phyloP scores from a whole-genome alignment of 805 yeast genomes.

The Cyberlindnera amylophila region DNA sequence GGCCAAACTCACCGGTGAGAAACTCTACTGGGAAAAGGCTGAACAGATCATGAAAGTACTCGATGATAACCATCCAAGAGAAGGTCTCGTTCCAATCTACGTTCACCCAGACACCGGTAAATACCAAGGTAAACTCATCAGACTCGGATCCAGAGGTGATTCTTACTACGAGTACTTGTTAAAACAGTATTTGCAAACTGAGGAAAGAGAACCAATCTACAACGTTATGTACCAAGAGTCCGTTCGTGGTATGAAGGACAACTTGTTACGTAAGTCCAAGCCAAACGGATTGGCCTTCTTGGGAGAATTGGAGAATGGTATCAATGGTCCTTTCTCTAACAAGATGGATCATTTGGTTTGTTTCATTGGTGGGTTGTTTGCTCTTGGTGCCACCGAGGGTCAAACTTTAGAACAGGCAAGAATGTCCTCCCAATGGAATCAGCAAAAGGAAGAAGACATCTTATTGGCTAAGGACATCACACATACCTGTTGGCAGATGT shows the following conservation, averaged over 20 bases:
- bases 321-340: slow-evolving; percentile 53
- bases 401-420: slow-evolving; percentile 51
- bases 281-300: slow-evolving; percentile 65
- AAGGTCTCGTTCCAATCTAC: slow-evolving; percentile 81
- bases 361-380: slow-evolving; percentile 84
- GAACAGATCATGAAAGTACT: slow-evolving; percentile 71
- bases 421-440: slow-evolving; percentile 52
- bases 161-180: slow-evolving; percentile 87
- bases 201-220: slow-evolving; percentile 55
- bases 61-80: slow-evolving; percentile 59
- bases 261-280: slow-evolving; percentile 53
- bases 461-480: slow-evolving; percentile 70
- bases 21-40: slow-evolving; percentile 70
- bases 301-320: slow-evolving; percentile 74
- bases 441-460: slow-evolving; percentile 57
- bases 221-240: slow-evolving; percentile 73
- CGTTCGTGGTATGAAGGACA: slow-evolving; percentile 69
- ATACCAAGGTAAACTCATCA: slow-evolving; percentile 59
- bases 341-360: slow-evolving; percentile 95
- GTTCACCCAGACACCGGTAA: slow-evolving; percentile 72
- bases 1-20: slow-evolving; percentile 75
- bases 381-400: slow-evolving; percentile 87
- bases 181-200: slow-evolving; percentile 81
- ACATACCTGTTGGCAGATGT: slow-evolving; percentile 80
- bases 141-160: slow-evolving; percentile 90